A percentile compares a stretch with the other conserved stretches of the same genome.
These are phyloP conservation scores for Niveomyces coronatus DNA, from an alignment of 2,329 filamentous ascomycete genomes.

Conservation along the genomic window DNA sequence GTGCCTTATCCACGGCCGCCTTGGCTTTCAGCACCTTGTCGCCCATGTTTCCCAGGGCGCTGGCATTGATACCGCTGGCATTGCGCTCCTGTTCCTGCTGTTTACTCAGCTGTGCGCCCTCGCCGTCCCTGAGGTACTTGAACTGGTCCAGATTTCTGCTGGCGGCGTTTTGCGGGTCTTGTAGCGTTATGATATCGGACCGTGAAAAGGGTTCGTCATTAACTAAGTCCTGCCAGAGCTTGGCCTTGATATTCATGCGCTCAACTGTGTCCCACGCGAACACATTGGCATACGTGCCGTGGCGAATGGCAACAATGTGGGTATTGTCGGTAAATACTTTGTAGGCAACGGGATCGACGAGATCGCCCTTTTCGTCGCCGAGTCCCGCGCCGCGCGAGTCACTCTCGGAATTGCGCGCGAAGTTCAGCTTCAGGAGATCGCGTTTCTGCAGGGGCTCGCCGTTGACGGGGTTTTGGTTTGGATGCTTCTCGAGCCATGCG, in stretches of 20 bases:
- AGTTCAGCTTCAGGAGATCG: conserved; percentile 84
- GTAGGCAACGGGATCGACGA: conserved; percentile 93
- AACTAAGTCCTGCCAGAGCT: conserved; percentile 88
- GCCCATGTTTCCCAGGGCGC: conserved; percentile 65
- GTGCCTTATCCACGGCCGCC: conserved; percentile 84
- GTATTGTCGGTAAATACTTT: conserved; percentile 98
- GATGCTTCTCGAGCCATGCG: conserved; percentile 85
- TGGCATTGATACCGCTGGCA: conserved; percentile 63
- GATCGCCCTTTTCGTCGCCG: conserved; percentile 56
- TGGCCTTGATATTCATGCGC: conserved; percentile 89
- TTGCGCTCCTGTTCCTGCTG: conserved; percentile 60
- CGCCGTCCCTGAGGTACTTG: conserved; percentile 79
- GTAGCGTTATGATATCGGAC: conserved; percentile 89
- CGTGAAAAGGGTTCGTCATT: conserved; percentile 79
- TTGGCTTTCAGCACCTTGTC: conserved; percentile 85
- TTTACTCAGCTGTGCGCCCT: conserved; percentile 54
- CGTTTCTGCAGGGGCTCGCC: conserved; percentile 67
- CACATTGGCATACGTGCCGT: conserved; percentile 79
- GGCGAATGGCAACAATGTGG: conserved; percentile 79
- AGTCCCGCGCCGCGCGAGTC: conserved; percentile 36
- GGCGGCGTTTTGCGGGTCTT: conserved; percentile 86
- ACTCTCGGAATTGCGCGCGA: conserved; percentile 76
- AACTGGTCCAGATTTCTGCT: conserved; percentile 77
- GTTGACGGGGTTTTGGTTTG: conserved; percentile 77
- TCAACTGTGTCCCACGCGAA: conserved; percentile 96